Base-by-base conservation (phyloP, 495 filamentous ascomycete genomes). In the Aspergillus baeticus region DNA sequence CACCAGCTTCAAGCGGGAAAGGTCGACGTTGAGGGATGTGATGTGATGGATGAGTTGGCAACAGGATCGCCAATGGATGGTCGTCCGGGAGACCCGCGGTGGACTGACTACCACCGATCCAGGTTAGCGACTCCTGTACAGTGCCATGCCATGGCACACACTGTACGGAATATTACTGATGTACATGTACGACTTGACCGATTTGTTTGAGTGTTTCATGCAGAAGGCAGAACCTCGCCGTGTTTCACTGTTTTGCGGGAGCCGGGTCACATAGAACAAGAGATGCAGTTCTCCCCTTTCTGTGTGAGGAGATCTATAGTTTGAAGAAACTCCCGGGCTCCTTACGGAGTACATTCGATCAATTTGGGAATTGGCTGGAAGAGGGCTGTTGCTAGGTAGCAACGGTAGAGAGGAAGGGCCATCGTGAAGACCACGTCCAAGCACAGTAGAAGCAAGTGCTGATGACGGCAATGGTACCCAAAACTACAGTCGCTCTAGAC, bases 41-140 rank as follows among this genome's bases (percentile, higher is more conserved):
- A 60, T 60, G 58, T 60, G 52, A 55, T 55, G 43, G 36, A 60
- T 57, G 54, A 50, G 58, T 56, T 60, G 58, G 58, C 58, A 60
- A 31, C 47, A 15, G 15, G 48, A 52, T 51, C 52, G 46, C 52
- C 58, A 55, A 55, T 55, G 39, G 58, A 44, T 42, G 38, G 57
- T 60, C 39, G 58, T 55, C 58, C 41, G 33, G 52, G 58, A 52
- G 51, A 60, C 52, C 46, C 45, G 34, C 36, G 43, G 29, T 23
- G 33, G 42, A 23, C 38, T 0, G 21, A 22, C 54, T 57, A 43
- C 36, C 11, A 39, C 53, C 21, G 53, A 55, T 46, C 10, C 15
- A 37, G 52, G 37, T 49, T 29, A 36, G 21, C n/a, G n/a, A 47
- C n/a, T 6, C 5, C 18, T 14, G 11, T 34, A 1, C 20, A 18